These are phyloP conservation scores for Phoma sp. DNA, from an alignment of 2,329 filamentous ascomycete species.

Conservation along the genomic window DNA sequence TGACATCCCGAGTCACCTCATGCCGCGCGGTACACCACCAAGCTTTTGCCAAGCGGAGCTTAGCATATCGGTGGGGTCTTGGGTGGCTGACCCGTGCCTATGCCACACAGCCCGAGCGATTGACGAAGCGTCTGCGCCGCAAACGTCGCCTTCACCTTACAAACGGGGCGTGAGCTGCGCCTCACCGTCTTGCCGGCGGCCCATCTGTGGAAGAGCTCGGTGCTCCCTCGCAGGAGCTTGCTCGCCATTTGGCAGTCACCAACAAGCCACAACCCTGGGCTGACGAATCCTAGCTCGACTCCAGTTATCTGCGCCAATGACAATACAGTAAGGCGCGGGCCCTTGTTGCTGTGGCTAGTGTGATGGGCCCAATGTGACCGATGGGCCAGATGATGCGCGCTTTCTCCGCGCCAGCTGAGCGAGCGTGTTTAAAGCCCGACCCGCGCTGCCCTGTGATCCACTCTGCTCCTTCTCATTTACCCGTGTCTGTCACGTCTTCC, in stretches of 20 bases:
- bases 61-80: slow-evolving; percentile 15
- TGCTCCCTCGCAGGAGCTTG: neutral
- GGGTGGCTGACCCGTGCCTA: slow-evolving; percentile 1
- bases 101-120: neutral
- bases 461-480: neutral
- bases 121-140: slow-evolving; percentile 11
- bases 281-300: slow-evolving; percentile 16
- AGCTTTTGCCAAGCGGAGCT: slow-evolving; percentile 34
- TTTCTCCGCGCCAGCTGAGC: slow-evolving; percentile 13
- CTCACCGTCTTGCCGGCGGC: neutral
- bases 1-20: neutral
- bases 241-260: neutral
- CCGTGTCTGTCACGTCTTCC: neutral
- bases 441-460: neutral
- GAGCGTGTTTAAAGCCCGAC: slow-evolving; percentile 4
- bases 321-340: neutral
- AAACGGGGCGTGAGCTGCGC: neutral
- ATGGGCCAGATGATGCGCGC: slow-evolving; percentile 11
- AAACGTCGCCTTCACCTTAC: neutral
- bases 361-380: slow-evolving; percentile 7
- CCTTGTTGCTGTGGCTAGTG: slow-evolving; percentile 15
- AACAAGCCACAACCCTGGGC: slow-evolving; percentile 8
- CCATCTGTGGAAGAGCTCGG: neutral
- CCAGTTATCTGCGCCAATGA: slow-evolving; percentile 19
- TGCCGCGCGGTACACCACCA: slow-evolving; percentile 7